Evolutionary conservation across 306 rosid species (phyloP).

Genomic region (Vachellia collinsii): DNA sequence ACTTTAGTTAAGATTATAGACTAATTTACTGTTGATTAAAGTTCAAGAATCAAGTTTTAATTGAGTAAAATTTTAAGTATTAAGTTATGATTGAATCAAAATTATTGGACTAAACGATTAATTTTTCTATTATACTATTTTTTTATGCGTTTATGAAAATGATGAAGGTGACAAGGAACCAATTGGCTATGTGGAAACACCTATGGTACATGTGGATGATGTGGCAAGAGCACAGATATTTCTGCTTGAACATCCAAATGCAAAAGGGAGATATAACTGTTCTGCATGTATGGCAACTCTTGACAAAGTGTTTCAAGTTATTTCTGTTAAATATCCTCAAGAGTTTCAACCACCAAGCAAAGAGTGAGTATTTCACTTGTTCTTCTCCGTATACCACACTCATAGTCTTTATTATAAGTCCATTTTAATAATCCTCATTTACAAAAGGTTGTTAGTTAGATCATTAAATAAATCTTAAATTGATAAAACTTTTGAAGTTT

Average conservation of each 20-base stretch:
- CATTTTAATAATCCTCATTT: too few species aligned
- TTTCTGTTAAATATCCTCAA: background rate
- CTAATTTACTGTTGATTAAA: too few species aligned
- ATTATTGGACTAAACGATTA: too few species aligned
- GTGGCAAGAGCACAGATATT: background rate
- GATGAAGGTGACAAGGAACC: background rate
- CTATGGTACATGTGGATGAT: constrained; percentile 3
- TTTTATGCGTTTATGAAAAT: background rate
- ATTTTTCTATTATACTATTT: too few species aligned
- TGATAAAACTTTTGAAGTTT: too few species aligned
- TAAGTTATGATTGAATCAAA: too few species aligned
- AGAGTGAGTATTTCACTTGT: background rate
- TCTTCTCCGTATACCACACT: background rate
- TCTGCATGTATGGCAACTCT: background rate
- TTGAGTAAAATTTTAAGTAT: too few species aligned
- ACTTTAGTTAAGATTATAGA: too few species aligned
- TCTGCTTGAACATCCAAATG: background rate
- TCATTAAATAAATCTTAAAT: too few species aligned
- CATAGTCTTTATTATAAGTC: too few species aligned
- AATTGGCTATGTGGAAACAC: background rate
- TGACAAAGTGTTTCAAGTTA: background rate
- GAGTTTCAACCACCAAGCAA: background rate
- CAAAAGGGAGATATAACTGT: background rate
- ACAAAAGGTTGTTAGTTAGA: too few species aligned
- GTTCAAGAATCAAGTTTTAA: too few species aligned